Evolutionary conservation across 2,329 filamentous ascomycete species (phyloP), one percentile per base, ranked within the genome.

Genomic region (Daldinia sp.): DNA sequence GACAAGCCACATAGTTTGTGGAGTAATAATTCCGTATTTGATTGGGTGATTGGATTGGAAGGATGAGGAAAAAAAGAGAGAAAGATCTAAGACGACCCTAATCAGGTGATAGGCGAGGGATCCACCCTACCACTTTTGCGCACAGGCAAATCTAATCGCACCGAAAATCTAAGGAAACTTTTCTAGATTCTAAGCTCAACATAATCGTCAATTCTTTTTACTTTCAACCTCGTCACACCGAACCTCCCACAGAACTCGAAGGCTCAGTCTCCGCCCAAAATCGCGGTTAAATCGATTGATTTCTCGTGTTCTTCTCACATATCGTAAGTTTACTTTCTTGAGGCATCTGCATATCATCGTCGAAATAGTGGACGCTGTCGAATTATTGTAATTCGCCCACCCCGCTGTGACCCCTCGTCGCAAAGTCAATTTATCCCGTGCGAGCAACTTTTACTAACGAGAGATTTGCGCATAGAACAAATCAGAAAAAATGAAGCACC

Each of bases 281-380:
- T 76, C 81, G 92, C 93, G 94, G 94, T 97, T 97, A 96, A 98
- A 96, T 90, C 89, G 94, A 98, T 98, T 98, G 94, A 93, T 84
- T 85, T 90, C 91, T 94, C 91, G 85, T 90, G 91, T 94, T 93
- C 88, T 80, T 73, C 67, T 67, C 61, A 70, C 70, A 69, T 71
- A 70, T 60, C 63, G 77, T 79, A 70, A 81, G 80, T 80, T 48
- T 10, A 9, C 21, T 27, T 47, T 41, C 5, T 27, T 50, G 5
- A 11, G 15, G 19, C 23, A 34, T 50, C 43, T 45, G 13, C 30
- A 68, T 65, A 43, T 21, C 59, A 66, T 17, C 53, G 35, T 32
- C 54, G 17, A 30, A 21, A 29, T 37, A 41, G 57, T 56, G 15
- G 43, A 48, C 32, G 32, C 39, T 4, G 23, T 19, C 19, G 34